phyloP scores from a whole-genome alignment of 768 basidiomycete species.

The Lentinula sp. region DNA sequence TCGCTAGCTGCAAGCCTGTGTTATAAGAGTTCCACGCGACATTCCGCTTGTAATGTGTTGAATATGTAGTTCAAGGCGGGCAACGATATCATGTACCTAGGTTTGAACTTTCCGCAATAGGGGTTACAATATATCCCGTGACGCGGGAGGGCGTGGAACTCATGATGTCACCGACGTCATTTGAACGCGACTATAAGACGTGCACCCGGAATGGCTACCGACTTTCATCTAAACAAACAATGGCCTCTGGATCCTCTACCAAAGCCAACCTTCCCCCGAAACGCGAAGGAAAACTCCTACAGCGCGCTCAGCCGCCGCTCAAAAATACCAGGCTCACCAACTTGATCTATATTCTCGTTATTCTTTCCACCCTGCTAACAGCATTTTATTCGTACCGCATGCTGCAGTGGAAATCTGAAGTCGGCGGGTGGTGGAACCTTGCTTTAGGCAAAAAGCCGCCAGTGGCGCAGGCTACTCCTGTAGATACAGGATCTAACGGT shows the following conservation, averaged over 20 bases:
- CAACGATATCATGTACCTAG: too few relatives aligned
- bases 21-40: too few relatives aligned
- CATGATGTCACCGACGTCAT: background rate
- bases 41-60: too few relatives aligned
- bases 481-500: conserved; percentile 3
- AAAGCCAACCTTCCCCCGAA: conserved; percentile 1
- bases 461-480: conserved; percentile 5
- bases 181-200: background rate
- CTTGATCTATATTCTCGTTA: conserved; percentile 4
- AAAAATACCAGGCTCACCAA: background rate
- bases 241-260: background rate
- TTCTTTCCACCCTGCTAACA: conserved; percentile 25
- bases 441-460: conserved; percentile 32
- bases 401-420: conserved; percentile 42
- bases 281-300: conserved; percentile 2
- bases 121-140: background rate
- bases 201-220: background rate
- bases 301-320: background rate
- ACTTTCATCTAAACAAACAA: background rate
- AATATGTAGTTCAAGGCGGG: too few relatives aligned
- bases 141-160: background rate
- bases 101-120: too few relatives aligned
- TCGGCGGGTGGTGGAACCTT: conserved; percentile 59
- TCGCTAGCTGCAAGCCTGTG: too few relatives aligned
- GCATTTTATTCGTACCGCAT: conserved; percentile 48